phyloP scores from a whole-genome alignment of 805 yeast genomes.

The Saccharomycopsis schoenii region DNA sequence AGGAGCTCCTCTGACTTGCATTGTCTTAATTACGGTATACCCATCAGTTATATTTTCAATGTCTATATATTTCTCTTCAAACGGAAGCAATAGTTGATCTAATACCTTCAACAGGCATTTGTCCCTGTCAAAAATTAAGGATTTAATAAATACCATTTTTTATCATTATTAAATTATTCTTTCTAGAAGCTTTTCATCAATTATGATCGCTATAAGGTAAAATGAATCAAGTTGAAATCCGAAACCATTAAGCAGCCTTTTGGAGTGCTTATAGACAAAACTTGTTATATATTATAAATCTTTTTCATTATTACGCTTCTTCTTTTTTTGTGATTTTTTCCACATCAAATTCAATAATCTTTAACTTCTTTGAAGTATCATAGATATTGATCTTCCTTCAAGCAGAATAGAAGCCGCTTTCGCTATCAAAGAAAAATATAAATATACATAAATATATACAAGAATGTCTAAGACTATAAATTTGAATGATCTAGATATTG shows the following conservation, averaged over 20 bases:
- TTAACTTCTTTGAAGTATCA: too few relatives aligned
- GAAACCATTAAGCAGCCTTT: too few relatives aligned
- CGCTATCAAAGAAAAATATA: not conserved
- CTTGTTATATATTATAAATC: too few relatives aligned
- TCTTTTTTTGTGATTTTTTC: too few relatives aligned
- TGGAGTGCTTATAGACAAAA: too few relatives aligned
- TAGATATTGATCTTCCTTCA: too few relatives aligned
- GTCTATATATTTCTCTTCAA: slow-evolving; percentile 56
- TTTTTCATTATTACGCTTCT: too few relatives aligned
- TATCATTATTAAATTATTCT: not conserved
- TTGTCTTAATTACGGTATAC: slow-evolving; percentile 67
- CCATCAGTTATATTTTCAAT: slow-evolving; percentile 65
- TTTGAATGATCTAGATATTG: slow-evolving; percentile 70
- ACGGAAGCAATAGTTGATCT: slow-evolving; percentile 80
- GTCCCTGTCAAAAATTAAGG: slow-evolving; percentile 35
- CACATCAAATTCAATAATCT: too few relatives aligned
- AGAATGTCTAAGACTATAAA: slow-evolving; percentile 6
- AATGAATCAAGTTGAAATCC: too few relatives aligned
- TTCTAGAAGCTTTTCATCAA: not conserved
- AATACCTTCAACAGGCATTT: slow-evolving; percentile 44
- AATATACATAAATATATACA: not conserved
- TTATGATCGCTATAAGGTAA: not conserved
- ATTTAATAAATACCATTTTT: not conserved
- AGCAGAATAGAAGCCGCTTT: too few relatives aligned
- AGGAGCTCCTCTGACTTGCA: slow-evolving; percentile 98